Conservation (phyloP, 805 yeast genomes). For the Lachancea nothofagi region DNA sequence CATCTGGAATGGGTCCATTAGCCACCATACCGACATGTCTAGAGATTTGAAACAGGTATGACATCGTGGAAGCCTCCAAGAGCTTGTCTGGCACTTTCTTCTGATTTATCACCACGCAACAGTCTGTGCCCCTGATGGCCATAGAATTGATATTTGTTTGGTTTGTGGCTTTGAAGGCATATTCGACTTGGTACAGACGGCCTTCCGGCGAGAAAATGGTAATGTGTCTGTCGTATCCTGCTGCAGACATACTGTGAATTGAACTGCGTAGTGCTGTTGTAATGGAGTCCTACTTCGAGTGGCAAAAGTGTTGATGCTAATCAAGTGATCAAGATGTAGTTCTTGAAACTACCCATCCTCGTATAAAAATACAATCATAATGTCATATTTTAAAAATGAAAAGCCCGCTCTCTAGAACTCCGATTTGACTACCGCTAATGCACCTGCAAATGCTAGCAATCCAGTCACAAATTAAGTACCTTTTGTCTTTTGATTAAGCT, state of each 20-base stretch:
- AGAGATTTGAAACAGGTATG: conserved; percentile 80
- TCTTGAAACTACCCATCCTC: no score
- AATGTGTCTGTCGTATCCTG: conserved; percentile 99
- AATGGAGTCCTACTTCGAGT: no score
- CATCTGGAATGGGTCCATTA: conserved; percentile 95
- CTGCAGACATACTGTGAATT: conserved; percentile 36
- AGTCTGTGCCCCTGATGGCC: conserved; percentile 81
- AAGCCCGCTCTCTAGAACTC: no score
- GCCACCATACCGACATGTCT: conserved; percentile 81
- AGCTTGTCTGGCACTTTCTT: conserved; percentile 95
- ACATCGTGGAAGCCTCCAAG: conserved; percentile 79
- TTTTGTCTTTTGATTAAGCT: neutral
- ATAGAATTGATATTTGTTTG: conserved; percentile 85
- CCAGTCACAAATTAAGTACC: no score
- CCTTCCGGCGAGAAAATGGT: conserved; percentile 99
- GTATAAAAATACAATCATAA: no score
- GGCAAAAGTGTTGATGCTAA: no score
- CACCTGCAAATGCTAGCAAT: no score
- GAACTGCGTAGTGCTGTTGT: neutral
- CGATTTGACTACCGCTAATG: no score
- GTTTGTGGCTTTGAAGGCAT: conserved; percentile 95
- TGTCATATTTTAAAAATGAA: no score
- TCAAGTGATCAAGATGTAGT: no score
- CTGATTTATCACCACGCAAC: conserved; percentile 85
- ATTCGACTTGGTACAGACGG: conserved; percentile 93